Conservation (phyloP, 2,329 filamentous ascomycete genomes). For the Diaporthe sp. region DNA sequence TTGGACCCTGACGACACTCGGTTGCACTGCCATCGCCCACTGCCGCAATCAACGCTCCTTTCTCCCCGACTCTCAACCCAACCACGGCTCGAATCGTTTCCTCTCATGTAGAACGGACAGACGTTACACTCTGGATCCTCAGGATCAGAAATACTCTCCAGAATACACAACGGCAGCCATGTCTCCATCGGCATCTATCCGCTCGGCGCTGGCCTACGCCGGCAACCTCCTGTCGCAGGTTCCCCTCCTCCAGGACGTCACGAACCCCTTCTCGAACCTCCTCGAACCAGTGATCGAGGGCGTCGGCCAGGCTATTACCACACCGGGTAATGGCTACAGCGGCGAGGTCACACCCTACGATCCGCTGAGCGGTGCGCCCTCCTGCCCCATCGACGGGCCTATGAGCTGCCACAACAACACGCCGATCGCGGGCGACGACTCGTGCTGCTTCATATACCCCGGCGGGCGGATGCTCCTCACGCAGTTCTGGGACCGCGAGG, state of each 20-base stretch:
- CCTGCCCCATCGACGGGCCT: constrained; percentile 56
- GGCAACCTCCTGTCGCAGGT: constrained; percentile 51
- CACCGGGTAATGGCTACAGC: neutral
- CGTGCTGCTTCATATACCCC: constrained; percentile 58
- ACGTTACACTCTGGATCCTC: neutral
- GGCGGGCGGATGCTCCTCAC: constrained; percentile 56
- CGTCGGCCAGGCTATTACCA: constrained; percentile 34
- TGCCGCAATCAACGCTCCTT: neutral
- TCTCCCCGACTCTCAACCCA: neutral
- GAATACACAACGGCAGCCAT: constrained; percentile 34
- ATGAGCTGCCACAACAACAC: constrained; percentile 56
- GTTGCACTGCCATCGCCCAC: constrained; percentile 12
- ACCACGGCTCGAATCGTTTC: constrained; percentile 27
- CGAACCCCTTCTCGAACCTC: constrained; percentile 42
- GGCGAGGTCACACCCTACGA: constrained; percentile 49
- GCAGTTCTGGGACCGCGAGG: constrained; percentile 58
- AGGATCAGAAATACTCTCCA: neutral
- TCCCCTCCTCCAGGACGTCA: constrained; percentile 44
- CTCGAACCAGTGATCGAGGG: constrained; percentile 39
- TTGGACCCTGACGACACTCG: constrained; percentile 23
- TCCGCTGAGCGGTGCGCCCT: constrained; percentile 51
- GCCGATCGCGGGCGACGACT: constrained; percentile 48
- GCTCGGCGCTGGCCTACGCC: constrained; percentile 49
- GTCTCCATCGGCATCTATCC: constrained; percentile 45
- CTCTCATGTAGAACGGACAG: constrained; percentile 26